phyloP scores from a whole-genome alignment of 2,329 filamentous ascomycete genomes.

The Colletotrichum sansevieriae region DNA sequence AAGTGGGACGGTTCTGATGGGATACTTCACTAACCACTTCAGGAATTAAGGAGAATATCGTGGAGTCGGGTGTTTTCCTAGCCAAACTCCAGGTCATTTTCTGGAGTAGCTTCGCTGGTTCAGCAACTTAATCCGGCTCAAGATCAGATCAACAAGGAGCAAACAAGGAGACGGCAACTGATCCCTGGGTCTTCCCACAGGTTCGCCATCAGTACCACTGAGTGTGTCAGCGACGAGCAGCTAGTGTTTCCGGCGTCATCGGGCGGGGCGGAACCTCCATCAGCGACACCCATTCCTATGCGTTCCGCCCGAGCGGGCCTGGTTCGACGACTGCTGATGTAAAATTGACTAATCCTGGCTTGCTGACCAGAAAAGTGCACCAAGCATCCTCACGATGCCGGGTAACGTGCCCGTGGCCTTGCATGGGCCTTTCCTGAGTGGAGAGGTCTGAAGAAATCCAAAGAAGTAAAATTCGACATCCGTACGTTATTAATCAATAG shows the following conservation, averaged over 20 bases:
- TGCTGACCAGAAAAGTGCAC: constrained; percentile 38
- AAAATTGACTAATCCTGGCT: constrained; percentile 46
- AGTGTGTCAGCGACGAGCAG: constrained; percentile 16
- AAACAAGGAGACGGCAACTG: constrained; percentile 11
- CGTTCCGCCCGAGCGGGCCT: neutral
- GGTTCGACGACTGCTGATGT: constrained; percentile 46
- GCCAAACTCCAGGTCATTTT: neutral
- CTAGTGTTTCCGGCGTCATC: constrained; percentile 14
- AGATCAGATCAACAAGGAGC: constrained; percentile 19
- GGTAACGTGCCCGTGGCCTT: neutral
- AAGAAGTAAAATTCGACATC: neutral
- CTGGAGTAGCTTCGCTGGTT: neutral
- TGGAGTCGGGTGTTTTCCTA: too few species aligned
- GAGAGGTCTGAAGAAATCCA: constrained; percentile 6
- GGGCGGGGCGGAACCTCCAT: neutral
- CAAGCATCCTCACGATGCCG: constrained; percentile 18
- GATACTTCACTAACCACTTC: neutral
- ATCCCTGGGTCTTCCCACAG: neutral
- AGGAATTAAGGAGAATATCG: too few species aligned
- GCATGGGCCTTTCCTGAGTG: neutral
- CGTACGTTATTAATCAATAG: constrained; percentile 4
- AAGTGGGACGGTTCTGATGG: too few species aligned
- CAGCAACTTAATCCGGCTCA: constrained; percentile 10
- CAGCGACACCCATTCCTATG: too few species aligned
- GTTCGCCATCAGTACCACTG: constrained; percentile 7